Conservation (phyloP, 805 yeast genomes). For the Nakazawaea ernobii region DNA sequence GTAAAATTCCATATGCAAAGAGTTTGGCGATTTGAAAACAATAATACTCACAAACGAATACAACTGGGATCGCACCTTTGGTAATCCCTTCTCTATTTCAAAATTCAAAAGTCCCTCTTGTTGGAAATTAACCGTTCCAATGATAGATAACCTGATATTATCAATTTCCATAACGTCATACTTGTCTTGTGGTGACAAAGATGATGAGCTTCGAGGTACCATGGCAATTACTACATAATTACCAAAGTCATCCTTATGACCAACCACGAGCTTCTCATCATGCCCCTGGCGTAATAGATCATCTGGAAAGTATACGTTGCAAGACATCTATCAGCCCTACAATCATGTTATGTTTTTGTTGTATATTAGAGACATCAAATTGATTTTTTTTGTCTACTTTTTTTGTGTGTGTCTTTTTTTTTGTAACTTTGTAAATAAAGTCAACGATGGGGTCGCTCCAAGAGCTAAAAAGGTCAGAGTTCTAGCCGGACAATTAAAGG, state of each 20-base stretch:
- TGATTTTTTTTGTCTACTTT: background rate
- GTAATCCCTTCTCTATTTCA: slow-evolving; percentile 17
- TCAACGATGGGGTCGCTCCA: no score
- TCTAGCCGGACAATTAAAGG: no score
- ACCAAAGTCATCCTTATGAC: slow-evolving; percentile 17
- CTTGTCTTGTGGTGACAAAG: slow-evolving; percentile 7
- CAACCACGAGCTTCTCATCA: slow-evolving; percentile 18
- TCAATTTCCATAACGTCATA: slow-evolving; percentile 12
- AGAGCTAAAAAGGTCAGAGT: no score
- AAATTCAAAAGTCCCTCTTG: slow-evolving; percentile 9
- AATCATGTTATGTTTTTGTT: background rate
- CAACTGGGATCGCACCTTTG: slow-evolving; percentile 9
- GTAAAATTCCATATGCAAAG: slow-evolving; percentile 67
- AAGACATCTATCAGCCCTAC: background rate
- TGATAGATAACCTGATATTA: slow-evolving; percentile 18
- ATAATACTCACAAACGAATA: slow-evolving; percentile 26
- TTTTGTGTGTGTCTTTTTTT: background rate
- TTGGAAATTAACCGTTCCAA: slow-evolving; percentile 22
- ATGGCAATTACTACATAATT: slow-evolving; percentile 22
- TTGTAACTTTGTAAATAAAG: no score
- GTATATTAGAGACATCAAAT: background rate
- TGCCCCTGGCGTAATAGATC: slow-evolving; percentile 2
- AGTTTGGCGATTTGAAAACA: slow-evolving; percentile 67
- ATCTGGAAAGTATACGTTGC: slow-evolving; percentile 5
- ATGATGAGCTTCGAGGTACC: slow-evolving; percentile 9